Percentiles rank a stretch among this genome's conserved stretches.
phyloP scores from a whole-genome alignment of 805 yeast genomes.

The Metschnikowia kofuensis region DNA sequence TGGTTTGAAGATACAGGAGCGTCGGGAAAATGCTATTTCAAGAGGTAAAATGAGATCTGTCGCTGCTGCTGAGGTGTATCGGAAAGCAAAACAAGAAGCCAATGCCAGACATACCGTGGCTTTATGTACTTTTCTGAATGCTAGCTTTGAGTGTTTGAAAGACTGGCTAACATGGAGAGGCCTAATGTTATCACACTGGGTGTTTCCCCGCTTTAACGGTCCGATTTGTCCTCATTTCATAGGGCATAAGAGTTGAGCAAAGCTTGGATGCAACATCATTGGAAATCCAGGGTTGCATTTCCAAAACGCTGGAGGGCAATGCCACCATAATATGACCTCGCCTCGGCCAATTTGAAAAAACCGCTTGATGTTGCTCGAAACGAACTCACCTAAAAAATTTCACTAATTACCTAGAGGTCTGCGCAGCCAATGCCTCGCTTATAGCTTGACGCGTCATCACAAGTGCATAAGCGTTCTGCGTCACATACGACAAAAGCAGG shows the following conservation, averaged over 20 bases:
- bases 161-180: not conserved
- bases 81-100: not conserved
- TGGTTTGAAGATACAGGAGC: no score
- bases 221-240: not conserved
- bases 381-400: not conserved
- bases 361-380: not conserved
- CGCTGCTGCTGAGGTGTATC: no score
- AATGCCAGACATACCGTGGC: not conserved
- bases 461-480: not conserved
- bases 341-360: not conserved
- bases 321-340: no score
- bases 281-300: not conserved
- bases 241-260: no score
- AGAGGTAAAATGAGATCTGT: no score
- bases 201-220: not conserved
- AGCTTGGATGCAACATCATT: not conserved
- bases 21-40: not conserved
- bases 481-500: not conserved
- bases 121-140: not conserved
- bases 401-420: not conserved
- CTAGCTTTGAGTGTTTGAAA: not conserved
- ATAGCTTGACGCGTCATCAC: not conserved
- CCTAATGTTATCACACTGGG: not conserved
- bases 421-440: not conserved
- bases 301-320: no score